phyloP scores from a whole-genome alignment of 164 flowering plant genomes.

The Malania oleifera region DNA sequence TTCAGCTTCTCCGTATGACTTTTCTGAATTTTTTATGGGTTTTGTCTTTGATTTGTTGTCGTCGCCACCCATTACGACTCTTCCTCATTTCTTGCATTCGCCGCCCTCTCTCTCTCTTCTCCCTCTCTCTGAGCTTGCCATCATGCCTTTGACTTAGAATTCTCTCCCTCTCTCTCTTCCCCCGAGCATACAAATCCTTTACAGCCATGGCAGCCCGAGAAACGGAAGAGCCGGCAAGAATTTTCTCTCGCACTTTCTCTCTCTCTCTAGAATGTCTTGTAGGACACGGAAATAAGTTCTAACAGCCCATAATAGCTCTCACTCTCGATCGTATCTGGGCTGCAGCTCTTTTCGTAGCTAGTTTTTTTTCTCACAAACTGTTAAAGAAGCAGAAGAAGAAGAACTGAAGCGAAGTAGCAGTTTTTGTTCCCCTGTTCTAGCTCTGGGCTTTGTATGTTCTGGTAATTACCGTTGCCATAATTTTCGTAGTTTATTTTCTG shows the following conservation, averaged over 20 bases:
- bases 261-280: background rate
- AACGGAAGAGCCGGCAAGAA: background rate
- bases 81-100: slow-evolving; percentile 21
- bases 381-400: background rate
- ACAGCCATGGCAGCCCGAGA: background rate
- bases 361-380: background rate
- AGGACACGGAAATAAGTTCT: slow-evolving; percentile 1
- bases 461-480: background rate
- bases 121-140: background rate
- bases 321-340: background rate
- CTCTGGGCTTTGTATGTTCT: background rate
- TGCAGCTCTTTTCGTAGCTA: background rate
- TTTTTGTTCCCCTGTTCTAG: background rate
- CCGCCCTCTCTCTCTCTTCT: slow-evolving; percentile 10
- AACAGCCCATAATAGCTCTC: background rate
- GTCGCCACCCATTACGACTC: slow-evolving; percentile 28
- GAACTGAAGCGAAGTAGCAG: background rate
- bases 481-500: slow-evolving; percentile 3
- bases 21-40: background rate
- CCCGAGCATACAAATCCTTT: background rate
- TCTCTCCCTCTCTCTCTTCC: background rate
- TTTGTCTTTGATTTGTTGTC: background rate
- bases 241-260: background rate
- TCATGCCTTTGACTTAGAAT: slow-evolving; percentile 10
- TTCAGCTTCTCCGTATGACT: background rate